phyloP scores from a whole-genome alignment of 1,284 basidiomycete species.

The Gastroboletus turbinatus region DNA sequence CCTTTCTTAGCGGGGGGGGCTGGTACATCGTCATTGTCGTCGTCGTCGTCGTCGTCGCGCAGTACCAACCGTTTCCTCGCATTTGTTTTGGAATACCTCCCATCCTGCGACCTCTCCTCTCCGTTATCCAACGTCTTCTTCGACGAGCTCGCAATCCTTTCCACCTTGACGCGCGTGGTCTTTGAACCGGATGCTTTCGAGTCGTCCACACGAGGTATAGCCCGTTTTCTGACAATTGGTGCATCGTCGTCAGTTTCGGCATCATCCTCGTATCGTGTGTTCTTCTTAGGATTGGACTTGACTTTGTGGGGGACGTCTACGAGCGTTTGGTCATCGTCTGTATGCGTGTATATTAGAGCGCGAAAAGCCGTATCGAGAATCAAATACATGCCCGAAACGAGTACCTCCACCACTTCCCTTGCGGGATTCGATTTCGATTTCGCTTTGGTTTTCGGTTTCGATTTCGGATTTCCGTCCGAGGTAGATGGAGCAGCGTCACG shows the following conservation, averaged over 20 bases:
- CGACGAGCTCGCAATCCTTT: not conserved
- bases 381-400: conserved; percentile 15
- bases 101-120: not conserved
- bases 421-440: conserved; percentile 10
- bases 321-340: conserved; percentile 32
- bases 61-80: conserved; percentile 3
- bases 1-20: conserved; percentile 12
- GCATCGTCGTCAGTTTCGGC: conserved; percentile 2
- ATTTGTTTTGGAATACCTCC: not conserved
- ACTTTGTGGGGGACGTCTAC: conserved; percentile 20
- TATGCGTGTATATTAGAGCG: not conserved
- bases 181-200: not conserved
- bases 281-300: conserved; percentile 3
- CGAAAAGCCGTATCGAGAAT: not conserved
- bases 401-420: conserved; percentile 8
- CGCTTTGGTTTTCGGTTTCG: conserved; percentile 5
- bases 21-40: not conserved
- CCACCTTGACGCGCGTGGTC: not conserved
- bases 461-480: conserved; percentile 1
- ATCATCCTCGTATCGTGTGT: not conserved
- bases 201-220: not conserved
- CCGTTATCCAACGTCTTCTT: conserved; percentile 1
- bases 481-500: not conserved
- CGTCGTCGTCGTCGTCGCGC: conserved; percentile 8
- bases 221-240: conserved; percentile 1